Percentiles rank a stretch among this genome's conserved stretches.
Conservation (phyloP, 2,329 filamentous ascomycete species). For the Leptoxyphium fumago region DNA sequence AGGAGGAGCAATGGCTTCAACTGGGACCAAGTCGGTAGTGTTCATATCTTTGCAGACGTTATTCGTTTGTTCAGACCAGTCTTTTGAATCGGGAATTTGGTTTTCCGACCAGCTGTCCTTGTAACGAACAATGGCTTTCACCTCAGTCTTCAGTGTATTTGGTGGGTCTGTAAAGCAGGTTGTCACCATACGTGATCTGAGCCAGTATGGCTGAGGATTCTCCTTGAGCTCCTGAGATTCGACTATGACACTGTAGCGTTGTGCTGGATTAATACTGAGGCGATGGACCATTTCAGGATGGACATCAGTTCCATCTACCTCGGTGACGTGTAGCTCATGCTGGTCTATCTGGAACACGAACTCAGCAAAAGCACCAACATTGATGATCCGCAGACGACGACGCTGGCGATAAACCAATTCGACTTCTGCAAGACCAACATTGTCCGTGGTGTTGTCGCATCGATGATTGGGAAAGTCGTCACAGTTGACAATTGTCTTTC, state of each 20-base stretch:
- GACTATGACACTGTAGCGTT: constrained; percentile 53
- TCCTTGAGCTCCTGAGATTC: constrained; percentile 29
- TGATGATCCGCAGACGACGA: constrained; percentile 48
- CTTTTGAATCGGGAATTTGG: constrained; percentile 26
- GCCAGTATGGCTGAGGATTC: constrained; percentile 22
- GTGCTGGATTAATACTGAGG: constrained; percentile 50
- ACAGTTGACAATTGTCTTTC: constrained; percentile 24
- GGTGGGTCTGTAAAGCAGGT: constrained; percentile 43
- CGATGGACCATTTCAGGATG: constrained; percentile 39
- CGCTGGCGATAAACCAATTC: constrained; percentile 27
- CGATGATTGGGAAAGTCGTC: constrained; percentile 20
- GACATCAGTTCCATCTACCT: constrained; percentile 52
- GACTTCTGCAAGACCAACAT: constrained; percentile 17
- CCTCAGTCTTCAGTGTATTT: constrained; percentile 31
- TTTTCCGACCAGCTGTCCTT: not conserved
- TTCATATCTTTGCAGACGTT: constrained; percentile 39
- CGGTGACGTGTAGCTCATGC: constrained; percentile 46
- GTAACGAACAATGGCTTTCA: constrained; percentile 37
- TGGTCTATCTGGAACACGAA: constrained; percentile 53
- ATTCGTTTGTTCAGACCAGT: constrained; percentile 36
- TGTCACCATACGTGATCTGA: constrained; percentile 45
- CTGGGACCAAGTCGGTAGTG: constrained; percentile 31
- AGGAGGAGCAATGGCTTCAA: constrained; percentile 29
- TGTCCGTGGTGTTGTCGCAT: constrained; percentile 21
- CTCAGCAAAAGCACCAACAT: constrained; percentile 49